Percentiles rank a stretch among this genome's conserved stretches.
Evolutionary conservation across 2,329 filamentous ascomycete genomes (phyloP).

Genomic region (Talaromyces sp.): DNA sequence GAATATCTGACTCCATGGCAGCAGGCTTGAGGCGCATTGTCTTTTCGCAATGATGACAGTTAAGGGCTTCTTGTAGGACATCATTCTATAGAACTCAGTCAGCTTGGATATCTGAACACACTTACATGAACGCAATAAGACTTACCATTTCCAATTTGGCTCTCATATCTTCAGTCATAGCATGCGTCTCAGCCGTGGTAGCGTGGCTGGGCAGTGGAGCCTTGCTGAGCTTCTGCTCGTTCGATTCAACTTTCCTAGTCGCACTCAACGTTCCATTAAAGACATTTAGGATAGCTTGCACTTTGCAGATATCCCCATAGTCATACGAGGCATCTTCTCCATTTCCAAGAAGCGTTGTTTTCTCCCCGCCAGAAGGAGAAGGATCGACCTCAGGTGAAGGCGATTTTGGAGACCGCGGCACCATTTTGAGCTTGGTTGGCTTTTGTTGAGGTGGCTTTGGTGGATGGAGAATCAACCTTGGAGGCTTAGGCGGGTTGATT

Average conservation of each 20-base stretch:
- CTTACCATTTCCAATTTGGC: constrained; percentile 20
- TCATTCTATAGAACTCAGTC: constrained; percentile 21
- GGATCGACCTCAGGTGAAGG: background rate
- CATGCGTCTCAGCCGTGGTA: background rate
- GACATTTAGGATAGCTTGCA: constrained; percentile 18
- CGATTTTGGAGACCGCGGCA: background rate
- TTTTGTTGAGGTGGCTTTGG: constrained; percentile 17
- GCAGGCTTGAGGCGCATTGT: constrained; percentile 17
- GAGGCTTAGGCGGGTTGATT: constrained; percentile 8
- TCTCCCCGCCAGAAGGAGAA: background rate
- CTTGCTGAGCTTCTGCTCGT: constrained; percentile 4
- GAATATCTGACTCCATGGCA: constrained; percentile 21
- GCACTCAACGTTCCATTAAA: constrained; percentile 18
- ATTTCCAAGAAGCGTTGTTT: constrained; percentile 18
- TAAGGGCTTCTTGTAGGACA: constrained; percentile 24
- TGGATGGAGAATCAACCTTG: constrained; percentile 14
- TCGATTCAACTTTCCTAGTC: constrained; percentile 14
- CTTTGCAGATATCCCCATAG: constrained; percentile 19
- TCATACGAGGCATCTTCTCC: constrained; percentile 19
- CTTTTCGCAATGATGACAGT: constrained; percentile 19
- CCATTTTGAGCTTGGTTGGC: constrained; percentile 4
- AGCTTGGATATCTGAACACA: background rate
- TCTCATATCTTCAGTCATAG: constrained; percentile 1
- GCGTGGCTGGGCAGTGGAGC: background rate
- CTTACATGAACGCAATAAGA: constrained; percentile 12